A percentile compares a stretch with the other conserved stretches of the same genome.
These are phyloP conservation scores for Margaritispora aquatica DNA, from an alignment of 495 filamentous ascomycete genomes.

Conservation along the genomic window DNA sequence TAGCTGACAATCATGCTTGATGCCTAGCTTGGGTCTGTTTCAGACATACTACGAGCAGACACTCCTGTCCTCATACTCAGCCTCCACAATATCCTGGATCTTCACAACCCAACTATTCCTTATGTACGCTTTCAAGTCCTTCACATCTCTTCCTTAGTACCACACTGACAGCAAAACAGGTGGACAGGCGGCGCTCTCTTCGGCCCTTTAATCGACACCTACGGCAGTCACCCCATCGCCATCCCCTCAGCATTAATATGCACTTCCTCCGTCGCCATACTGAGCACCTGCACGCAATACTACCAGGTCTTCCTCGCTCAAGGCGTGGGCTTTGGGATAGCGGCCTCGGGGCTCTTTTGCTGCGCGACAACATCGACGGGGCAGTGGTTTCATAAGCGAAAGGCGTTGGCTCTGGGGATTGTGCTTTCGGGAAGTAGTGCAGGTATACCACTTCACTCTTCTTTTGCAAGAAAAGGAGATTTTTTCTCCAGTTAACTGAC, in stretches of 20 bases:
- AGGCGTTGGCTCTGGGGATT: conserved; percentile 6
- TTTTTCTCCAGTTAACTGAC: too few species aligned
- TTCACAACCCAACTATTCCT: conserved; percentile 67
- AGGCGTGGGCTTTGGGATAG: conserved; percentile 47
- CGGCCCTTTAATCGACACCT: conserved; percentile 5
- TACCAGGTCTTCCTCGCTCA: conserved; percentile 74
- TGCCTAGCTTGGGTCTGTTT: conserved; percentile 31
- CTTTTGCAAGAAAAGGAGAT: not conserved
- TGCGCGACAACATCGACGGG: conserved; percentile 38
- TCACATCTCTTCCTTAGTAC: not conserved
- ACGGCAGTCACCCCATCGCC: conserved; percentile 23
- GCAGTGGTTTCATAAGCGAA: conserved; percentile 56
- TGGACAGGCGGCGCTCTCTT: not conserved
- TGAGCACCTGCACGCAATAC: conserved; percentile 53
- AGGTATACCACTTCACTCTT: not conserved
- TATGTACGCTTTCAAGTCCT: not conserved
- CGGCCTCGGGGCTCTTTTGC: not conserved
- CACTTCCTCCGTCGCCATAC: conserved; percentile 59
- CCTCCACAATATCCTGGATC: conserved; percentile 69
- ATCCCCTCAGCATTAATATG: conserved; percentile 44
- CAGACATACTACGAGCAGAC: conserved; percentile 58
- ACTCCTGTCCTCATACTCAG: conserved; percentile 34
- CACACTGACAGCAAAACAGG: not conserved
- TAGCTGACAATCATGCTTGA: not conserved
- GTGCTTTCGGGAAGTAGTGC: conserved; percentile 4